Percentiles rank a stretch among this genome's conserved stretches.
Evolutionary conservation across 176 grass and related monocot genomes (phyloP).

Genomic region (Raddia guianensis): DNA sequence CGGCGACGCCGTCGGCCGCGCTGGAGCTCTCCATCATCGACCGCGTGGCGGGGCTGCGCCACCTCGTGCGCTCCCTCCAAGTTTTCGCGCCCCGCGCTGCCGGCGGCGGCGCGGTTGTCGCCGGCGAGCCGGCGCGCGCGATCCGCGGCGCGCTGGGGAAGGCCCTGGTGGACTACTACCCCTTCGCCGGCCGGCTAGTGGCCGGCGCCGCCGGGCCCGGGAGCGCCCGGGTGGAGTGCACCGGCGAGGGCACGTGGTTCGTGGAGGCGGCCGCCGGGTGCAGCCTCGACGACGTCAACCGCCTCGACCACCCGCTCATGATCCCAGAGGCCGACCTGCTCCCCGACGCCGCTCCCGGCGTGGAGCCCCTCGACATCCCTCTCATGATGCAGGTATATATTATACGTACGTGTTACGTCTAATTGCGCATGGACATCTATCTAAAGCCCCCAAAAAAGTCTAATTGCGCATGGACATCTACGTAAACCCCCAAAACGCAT

Average conservation of each 20-base stretch:
- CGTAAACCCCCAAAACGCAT: too few species aligned
- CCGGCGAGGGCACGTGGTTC: slow-evolving; percentile 38
- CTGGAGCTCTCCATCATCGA: slow-evolving; percentile 45
- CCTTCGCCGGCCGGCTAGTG: slow-evolving; percentile 41
- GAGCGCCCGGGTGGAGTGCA: slow-evolving; percentile 28
- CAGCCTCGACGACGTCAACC: slow-evolving; percentile 36
- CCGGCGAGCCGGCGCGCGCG: background rate
- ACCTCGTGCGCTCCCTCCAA: slow-evolving; percentile 44
- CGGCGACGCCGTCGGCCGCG: slow-evolving; percentile 11
- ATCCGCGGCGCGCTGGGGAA: slow-evolving; percentile 26
- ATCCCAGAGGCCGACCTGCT: slow-evolving; percentile 42
- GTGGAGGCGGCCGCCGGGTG: slow-evolving; percentile 21
- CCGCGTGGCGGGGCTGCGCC: slow-evolving; percentile 42
- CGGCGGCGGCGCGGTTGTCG: background rate
- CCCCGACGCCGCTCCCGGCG: slow-evolving; percentile 13
- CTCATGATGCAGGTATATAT: slow-evolving; percentile 44
- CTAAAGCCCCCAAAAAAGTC: too few species aligned
- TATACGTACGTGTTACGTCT: background rate
- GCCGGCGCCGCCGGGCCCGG: background rate
- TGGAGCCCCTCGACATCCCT: slow-evolving; percentile 38
- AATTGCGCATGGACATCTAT: too few species aligned
- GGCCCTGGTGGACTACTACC: slow-evolving; percentile 43
- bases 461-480: too few species aligned
- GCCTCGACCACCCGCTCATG: slow-evolving; percentile 37
- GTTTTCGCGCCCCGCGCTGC: background rate